phyloP scores from a whole-genome alignment of 768 basidiomycete species.

The Zangia roseola region DNA sequence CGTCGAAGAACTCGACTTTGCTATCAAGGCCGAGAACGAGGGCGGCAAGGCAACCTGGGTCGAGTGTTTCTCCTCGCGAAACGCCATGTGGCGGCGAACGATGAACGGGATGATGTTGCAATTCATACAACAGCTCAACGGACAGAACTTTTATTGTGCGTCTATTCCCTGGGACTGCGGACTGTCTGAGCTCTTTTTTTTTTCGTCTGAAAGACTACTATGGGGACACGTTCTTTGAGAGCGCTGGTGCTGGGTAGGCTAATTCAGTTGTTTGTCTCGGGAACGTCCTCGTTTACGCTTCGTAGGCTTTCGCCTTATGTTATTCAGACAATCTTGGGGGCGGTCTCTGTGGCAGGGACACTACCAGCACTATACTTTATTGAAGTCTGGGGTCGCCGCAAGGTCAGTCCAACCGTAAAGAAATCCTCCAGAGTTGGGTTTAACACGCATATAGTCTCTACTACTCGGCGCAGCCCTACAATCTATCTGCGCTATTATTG shows the following conservation, averaged over 20 bases:
- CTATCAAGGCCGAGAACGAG: conserved; percentile 71
- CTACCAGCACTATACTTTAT: conserved; percentile 68
- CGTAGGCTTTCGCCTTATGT: conserved; percentile 61
- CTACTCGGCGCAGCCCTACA: conserved; percentile 63
- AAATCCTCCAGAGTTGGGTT: not conserved
- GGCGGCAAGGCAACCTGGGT: conserved; percentile 78
- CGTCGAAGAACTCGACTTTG: conserved; percentile 63
- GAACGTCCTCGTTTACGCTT: not conserved
- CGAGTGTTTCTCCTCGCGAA: conserved; percentile 72
- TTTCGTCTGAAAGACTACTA: conserved; percentile 59
- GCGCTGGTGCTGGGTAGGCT: conserved; percentile 59
- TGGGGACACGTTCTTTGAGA: conserved; percentile 79
- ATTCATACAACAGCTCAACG: conserved; percentile 78
- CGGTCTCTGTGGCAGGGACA: conserved; percentile 69
- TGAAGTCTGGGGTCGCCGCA: conserved; percentile 72
- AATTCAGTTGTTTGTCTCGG: not conserved
- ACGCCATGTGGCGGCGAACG: conserved; percentile 71
- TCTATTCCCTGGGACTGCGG: not conserved
- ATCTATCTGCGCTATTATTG: conserved; percentile 62
- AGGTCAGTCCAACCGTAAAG: conserved; percentile 34
- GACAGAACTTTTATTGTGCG: conserved; percentile 79
- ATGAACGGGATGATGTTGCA: conserved; percentile 81
- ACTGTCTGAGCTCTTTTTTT: conserved; percentile 12
- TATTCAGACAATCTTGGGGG: conserved; percentile 77
- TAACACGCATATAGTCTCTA: conserved; percentile 44